phyloP scores from a whole-genome alignment of 2,329 filamentous ascomycete genomes.

The Scedosporium aurantiacum region DNA sequence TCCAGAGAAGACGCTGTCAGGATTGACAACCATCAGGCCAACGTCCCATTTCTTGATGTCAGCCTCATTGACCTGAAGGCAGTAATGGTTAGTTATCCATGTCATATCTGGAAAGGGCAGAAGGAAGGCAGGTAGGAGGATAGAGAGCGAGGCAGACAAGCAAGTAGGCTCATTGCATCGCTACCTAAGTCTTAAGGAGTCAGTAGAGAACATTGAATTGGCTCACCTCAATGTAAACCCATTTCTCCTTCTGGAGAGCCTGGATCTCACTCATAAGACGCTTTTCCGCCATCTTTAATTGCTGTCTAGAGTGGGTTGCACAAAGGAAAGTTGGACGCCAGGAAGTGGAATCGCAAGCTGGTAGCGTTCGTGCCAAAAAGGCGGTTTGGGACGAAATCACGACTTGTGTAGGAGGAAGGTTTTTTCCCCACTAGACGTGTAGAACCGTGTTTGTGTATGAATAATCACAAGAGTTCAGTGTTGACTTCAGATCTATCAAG shows the following conservation, averaged over 20 bases:
- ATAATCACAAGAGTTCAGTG: too few relatives aligned
- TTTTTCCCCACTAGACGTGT: too few relatives aligned
- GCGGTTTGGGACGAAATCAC: too few relatives aligned
- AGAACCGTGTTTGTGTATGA: too few relatives aligned
- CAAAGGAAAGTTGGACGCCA: background rate
- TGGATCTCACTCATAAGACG: constrained; percentile 85
- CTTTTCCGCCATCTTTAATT: constrained; percentile 42
- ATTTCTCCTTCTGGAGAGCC: constrained; percentile 75
- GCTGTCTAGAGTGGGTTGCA: background rate
- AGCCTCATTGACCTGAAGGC: constrained; percentile 57
- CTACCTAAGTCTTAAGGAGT: background rate
- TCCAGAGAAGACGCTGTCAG: constrained; percentile 82
- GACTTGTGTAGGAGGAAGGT: too few relatives aligned
- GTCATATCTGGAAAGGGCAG: background rate
- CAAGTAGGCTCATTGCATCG: too few relatives aligned
- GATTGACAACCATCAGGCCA: constrained; percentile 84
- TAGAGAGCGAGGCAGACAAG: too few relatives aligned
- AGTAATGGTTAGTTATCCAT: background rate
- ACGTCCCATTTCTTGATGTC: constrained; percentile 83
- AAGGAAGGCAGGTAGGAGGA: background rate
- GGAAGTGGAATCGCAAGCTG: background rate
- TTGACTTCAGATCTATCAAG: background rate
- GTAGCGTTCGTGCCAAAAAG: too few relatives aligned
- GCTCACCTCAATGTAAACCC: constrained; percentile 78
- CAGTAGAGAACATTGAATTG: background rate